Conservation (phyloP, 2,329 filamentous ascomycete genomes). For the Trichoderma sp. region DNA sequence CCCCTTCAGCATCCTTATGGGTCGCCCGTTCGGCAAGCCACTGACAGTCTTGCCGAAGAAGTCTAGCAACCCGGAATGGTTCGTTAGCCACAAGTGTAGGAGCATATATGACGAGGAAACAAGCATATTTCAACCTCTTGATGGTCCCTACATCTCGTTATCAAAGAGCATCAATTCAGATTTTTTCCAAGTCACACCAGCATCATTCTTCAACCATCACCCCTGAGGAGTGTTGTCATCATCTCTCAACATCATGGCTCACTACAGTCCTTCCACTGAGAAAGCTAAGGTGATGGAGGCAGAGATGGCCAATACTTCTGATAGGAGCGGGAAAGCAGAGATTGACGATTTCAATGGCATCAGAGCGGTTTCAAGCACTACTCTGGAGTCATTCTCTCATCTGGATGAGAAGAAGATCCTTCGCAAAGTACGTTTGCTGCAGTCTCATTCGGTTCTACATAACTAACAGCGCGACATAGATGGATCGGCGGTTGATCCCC, state of each 20-base stretch:
- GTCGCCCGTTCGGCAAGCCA: neutral
- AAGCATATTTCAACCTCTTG: neutral
- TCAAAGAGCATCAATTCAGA: neutral
- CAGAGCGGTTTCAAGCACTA: neutral
- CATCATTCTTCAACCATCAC: neutral
- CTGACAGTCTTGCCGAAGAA: neutral
- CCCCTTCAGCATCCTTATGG: neutral
- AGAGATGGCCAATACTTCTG: neutral
- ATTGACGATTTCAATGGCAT: neutral
- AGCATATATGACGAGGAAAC: neutral
- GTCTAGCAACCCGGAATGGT: neutral
- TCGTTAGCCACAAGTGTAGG: neutral
- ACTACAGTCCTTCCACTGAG: neutral
- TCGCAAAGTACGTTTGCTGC: neutral
- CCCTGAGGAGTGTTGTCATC: neutral
- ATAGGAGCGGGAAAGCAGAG: neutral
- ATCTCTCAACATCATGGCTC: neutral
- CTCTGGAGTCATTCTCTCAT: neutral
- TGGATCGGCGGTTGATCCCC: constrained; percentile 53
- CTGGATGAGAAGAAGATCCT: constrained; percentile 3
- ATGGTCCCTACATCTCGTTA: neutral
- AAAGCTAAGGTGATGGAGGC: neutral
- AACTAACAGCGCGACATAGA: constrained; percentile 32
- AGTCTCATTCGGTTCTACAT: neutral
- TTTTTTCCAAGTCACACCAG: neutral